A percentile compares a stretch with the other conserved stretches of the same genome.
These are phyloP conservation scores for Intubia oerlemansii DNA, from an alignment of 2,329 filamentous ascomycete species.

Conservation along the genomic window DNA sequence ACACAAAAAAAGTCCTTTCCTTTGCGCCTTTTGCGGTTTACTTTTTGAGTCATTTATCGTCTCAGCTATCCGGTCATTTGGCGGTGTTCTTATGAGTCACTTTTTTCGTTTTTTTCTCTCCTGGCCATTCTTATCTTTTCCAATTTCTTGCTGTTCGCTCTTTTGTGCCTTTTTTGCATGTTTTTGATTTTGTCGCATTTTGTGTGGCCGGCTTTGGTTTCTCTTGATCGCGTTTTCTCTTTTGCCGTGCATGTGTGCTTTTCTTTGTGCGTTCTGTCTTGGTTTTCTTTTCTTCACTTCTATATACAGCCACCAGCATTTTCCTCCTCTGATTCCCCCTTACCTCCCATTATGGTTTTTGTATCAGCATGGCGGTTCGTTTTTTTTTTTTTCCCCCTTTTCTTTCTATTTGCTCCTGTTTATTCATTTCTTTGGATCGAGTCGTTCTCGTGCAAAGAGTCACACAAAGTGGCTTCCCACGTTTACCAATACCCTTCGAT, in stretches of 20 bases:
- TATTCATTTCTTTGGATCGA: background rate
- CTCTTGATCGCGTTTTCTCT: background rate
- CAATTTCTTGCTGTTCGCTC: background rate
- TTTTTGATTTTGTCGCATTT: background rate
- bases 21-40: background rate
- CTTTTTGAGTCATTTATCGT: conserved; percentile 2
- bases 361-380: conserved; percentile 4
- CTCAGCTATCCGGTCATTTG: conserved; percentile 3
- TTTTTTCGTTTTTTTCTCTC: too few relatives aligned
- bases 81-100: conserved; percentile 4
- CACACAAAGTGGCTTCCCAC: too few relatives aligned
- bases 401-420: conserved; percentile 1
- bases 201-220: conserved; percentile 1
- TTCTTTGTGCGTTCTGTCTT: background rate
- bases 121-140: background rate
- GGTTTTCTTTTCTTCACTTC: too few relatives aligned
- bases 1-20: conserved; percentile 4
- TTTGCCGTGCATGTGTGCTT: background rate
- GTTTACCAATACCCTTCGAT: too few relatives aligned
- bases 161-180: background rate
- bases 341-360: conserved; percentile 1
- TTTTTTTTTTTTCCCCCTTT: conserved; percentile 1
- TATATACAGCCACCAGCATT: too few relatives aligned
- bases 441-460: too few relatives aligned
- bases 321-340: too few relatives aligned